A percentile compares a stretch with the other conserved stretches of the same genome.
These are phyloP conservation scores for Coprinopsis cinerea DNA, from an alignment of 768 basidiomycete species.

Conservation along the genomic window DNA sequence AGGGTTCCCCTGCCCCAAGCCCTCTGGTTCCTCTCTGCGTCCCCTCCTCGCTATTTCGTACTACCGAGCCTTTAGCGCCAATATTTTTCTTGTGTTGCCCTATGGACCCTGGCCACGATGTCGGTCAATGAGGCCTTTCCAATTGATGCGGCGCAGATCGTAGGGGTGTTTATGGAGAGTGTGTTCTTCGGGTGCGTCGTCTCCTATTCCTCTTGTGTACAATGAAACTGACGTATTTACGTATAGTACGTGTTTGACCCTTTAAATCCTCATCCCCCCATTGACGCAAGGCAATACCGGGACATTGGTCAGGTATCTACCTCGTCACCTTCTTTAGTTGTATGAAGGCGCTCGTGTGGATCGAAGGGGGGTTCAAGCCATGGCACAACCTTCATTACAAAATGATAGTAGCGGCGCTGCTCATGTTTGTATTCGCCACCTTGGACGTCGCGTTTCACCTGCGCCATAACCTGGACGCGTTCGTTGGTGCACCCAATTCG, in stretches of 20 bases:
- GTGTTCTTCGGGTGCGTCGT: constrained; percentile 30
- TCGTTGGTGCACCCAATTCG: constrained; percentile 23
- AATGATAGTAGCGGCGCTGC: constrained; percentile 31
- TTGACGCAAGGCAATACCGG: too few species aligned
- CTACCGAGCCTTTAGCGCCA: background rate
- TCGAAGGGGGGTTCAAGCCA: constrained; percentile 23
- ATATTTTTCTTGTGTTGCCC: background rate
- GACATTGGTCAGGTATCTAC: constrained; percentile 33
- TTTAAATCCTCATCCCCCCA: too few species aligned
- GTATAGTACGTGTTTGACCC: too few species aligned
- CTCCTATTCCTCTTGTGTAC: background rate
- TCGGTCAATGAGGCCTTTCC: constrained; percentile 19
- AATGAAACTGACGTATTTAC: background rate
- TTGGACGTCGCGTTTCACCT: constrained; percentile 37
- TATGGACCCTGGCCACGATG: constrained; percentile 11
- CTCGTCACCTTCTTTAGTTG: constrained; percentile 32
- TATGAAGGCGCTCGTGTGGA: constrained; percentile 27
- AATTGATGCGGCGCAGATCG: constrained; percentile 32
- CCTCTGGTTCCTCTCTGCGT: background rate
- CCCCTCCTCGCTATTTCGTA: background rate
- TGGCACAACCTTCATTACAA: constrained; percentile 21
- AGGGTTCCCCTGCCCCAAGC: too few species aligned
- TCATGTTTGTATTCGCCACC: constrained; percentile 35
- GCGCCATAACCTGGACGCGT: constrained; percentile 36
- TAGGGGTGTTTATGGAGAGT: constrained; percentile 35